phyloP scores from a whole-genome alignment of 2,329 filamentous ascomycete genomes.

The Cyphellophora europaea region DNA sequence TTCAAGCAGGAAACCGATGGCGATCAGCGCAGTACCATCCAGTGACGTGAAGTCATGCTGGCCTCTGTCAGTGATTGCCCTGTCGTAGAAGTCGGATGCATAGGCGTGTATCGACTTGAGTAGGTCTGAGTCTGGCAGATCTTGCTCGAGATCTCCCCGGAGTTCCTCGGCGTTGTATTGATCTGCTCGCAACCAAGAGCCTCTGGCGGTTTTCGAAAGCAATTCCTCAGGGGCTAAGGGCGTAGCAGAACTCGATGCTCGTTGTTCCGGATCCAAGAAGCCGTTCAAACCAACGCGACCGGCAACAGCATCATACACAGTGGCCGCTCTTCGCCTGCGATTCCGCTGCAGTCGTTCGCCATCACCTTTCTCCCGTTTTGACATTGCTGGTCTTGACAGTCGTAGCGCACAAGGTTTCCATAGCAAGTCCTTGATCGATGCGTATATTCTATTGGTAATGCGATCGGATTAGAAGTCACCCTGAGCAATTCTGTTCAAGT shows the following conservation, averaged over 20 bases:
- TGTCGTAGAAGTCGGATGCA: slow-evolving; percentile 45
- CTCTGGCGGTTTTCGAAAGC: slow-evolving; percentile 40
- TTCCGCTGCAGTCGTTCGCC: too few relatives aligned
- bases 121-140: slow-evolving; percentile 48
- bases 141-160: slow-evolving; percentile 16
- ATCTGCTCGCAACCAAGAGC: slow-evolving; percentile 41
- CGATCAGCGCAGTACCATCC: slow-evolving; percentile 54
- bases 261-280: slow-evolving; percentile 20
- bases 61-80: slow-evolving; percentile 24
- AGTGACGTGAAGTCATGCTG: slow-evolving; percentile 41
- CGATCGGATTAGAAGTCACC: too few relatives aligned
- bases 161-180: slow-evolving; percentile 47
- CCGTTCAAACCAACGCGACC: slow-evolving; percentile 37
- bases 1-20: slow-evolving; percentile 51
- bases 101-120: slow-evolving; percentile 50
- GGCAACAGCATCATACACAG: slow-evolving; percentile 51
- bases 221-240: slow-evolving; percentile 49
- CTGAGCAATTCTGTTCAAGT: too few relatives aligned
- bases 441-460: too few relatives aligned
- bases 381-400: too few relatives aligned
- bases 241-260: slow-evolving; percentile 13
- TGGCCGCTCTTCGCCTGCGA: slow-evolving; percentile 22
- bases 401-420: too few relatives aligned
- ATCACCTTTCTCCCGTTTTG: too few relatives aligned
- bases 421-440: too few relatives aligned